Evolutionary conservation across 768 basidiomycete genomes (phyloP), one percentile per base, ranked within the genome.

Genomic region (Harrya chromipes): DNA sequence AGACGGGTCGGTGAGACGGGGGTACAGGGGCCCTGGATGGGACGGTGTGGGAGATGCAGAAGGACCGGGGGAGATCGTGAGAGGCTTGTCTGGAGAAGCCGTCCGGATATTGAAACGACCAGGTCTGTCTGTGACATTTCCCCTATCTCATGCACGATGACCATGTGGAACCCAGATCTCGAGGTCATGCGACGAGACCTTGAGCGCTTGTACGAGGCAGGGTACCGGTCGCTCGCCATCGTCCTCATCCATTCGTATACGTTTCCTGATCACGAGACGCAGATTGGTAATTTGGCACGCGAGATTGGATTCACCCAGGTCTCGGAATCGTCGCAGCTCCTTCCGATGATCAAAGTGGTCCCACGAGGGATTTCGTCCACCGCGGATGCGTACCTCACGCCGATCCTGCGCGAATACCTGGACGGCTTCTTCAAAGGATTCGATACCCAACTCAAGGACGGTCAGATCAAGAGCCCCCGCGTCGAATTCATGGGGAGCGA

Each of bases 401-500:
- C 94, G 13, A 88, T 97, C 53, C 70, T 97, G 21, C 69, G 76
- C 10, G 78, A 83, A 12, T 97, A 97, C 61, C 77, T 97, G 4
- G 87, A 93, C 53, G 92, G 92, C 0, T 97, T 97, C 74, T 95
- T 94, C 68, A 69, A 72, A 33, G 93, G 93, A 0, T 97, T 97
- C 58, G 91, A 94, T 52, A 75, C 74, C 36, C 82, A 84, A 59
- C 73, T 92, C 52, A 75, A 74, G 62, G 83, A 83, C 53, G 82
- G 85, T 4, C 68, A 66, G 13, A 48, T 82, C 49, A 70, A 71
- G 35, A 83, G 81, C 49, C 83, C 84, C 1, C 72, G 90, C 2
- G 92, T 97, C 27, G 93, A 94, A 63, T 97, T 97, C 63, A 98
- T 97, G 95, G 87, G 87, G 31, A 90, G 87, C 47, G 94, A 98